Percentiles rank a stretch among this genome's conserved stretches.
phyloP scores from a whole-genome alignment of 345 rosid genomes.

The Gynandropsis gynandra region DNA sequence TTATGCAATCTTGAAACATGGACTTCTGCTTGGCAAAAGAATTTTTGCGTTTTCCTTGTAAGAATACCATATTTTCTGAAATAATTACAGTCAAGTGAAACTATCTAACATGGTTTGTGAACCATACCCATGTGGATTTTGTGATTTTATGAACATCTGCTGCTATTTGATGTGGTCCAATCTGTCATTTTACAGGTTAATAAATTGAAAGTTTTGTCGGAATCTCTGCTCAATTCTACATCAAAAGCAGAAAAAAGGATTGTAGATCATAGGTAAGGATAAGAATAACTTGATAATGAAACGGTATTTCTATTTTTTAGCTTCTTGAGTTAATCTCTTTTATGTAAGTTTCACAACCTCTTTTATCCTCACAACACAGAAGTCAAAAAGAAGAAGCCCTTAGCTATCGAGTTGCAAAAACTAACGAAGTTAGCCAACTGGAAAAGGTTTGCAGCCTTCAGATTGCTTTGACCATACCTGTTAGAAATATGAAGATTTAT shows the following conservation, averaged over 20 bases:
- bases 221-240: conserved; percentile 67
- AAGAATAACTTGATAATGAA: conserved; percentile 7
- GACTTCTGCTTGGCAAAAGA: neutral
- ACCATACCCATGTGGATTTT: neutral
- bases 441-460: conserved; percentile 56
- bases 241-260: conserved; percentile 74
- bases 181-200: conserved; percentile 51
- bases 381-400: conserved; percentile 84
- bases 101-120: no score
- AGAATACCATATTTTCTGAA: no score
- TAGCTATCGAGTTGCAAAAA: conserved; percentile 58
- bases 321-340: conserved; percentile 8
- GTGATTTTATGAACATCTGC: neutral
- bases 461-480: neutral
- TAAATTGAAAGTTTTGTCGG: conserved; percentile 73
- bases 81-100: no score
- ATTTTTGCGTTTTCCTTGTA: no score
- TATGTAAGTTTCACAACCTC: conserved; percentile 1
- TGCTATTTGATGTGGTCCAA: neutral
- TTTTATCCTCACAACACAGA: conserved; percentile 31
- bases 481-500: neutral
- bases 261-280: conserved; percentile 61
- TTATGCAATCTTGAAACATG: neutral
- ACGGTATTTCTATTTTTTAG: neutral
- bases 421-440: conserved; percentile 64